Base-by-base conservation (phyloP, 108 stramenopile species). In the Cyclotella atomus region DNA sequence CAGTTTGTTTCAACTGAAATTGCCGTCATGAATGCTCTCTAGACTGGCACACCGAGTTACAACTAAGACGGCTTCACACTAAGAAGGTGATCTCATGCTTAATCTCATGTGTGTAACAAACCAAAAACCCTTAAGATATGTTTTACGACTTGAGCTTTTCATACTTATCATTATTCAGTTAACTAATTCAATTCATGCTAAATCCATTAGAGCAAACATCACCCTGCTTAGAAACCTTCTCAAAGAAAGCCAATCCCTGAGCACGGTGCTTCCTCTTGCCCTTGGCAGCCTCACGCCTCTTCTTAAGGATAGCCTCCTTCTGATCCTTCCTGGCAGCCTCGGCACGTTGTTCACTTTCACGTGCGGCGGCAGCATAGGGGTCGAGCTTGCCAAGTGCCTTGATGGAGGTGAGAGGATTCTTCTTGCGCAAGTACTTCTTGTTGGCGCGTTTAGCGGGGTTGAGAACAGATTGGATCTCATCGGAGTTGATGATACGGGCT, bases 401-500 rank as follows among this genome's bases (percentile, higher is more conserved):
- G 68, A 87, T 85, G 76, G 87, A 92, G 49, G 70, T 79, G 38
- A 99, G 87, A 49, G 99, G 93, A 86, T 99, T 99, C 79, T 88
- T 90, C 97, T 98, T 98, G 74, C 91, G 89, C 70, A 91, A 79
- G 69, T 79, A 83, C 16, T 63, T 55, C 81, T 84, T 84, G 47
- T 75, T 71, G 63, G 85, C 91, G 45, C 83, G 65, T 84, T 91
- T 95, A 80, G 95, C 87, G 57, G 97, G 93, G 73, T 93, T 85
- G 81, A 97, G 81, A 49, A 97, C 91, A 69, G 92, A 92, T 85
- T 99, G 98, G 82, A 99, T 87, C 88, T 98, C 97, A 73, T 95
- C 96, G 71, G 91, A 94, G 91, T 97, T 97, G 93, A 98, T 97
- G 85, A 97, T 87, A 84, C 98, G 97, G 64, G 97, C 96, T 65